phyloP scores from a whole-genome alignment of 164 flowering plant genomes.

The Umbellularia californica region DNA sequence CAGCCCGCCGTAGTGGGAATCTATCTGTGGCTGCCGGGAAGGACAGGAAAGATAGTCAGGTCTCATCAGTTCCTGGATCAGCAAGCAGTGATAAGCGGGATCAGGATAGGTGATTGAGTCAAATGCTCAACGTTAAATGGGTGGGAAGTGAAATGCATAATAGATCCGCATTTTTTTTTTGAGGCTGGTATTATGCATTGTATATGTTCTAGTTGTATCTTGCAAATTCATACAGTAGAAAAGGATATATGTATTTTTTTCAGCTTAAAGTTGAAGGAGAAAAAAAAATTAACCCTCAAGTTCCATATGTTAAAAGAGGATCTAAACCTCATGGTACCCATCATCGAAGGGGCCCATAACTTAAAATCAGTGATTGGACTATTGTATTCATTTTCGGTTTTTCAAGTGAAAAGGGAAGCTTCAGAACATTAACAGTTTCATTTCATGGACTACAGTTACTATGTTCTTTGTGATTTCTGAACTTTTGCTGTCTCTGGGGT shows the following conservation, averaged over 20 bases:
- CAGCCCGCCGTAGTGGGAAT: slow-evolving; percentile 34
- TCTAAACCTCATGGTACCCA: neutral
- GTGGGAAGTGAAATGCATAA: neutral
- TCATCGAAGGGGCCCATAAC: neutral
- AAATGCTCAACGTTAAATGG: neutral
- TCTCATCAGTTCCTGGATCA: slow-evolving; percentile 21
- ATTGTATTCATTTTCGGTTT: no score
- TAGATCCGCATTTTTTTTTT: neutral
- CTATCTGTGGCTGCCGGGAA: slow-evolving; percentile 22
- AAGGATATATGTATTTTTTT: neutral
- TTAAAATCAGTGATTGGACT: no score
- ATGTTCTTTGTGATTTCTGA: no score
- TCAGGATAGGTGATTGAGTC: slow-evolving; percentile 15
- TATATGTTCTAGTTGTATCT: neutral
- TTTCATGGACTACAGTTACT: no score
- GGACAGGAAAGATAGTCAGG: slow-evolving; percentile 37
- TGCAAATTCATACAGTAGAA: neutral
- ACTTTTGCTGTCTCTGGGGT: no score
- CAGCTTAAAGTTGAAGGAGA: neutral
- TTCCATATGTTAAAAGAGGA: no score
- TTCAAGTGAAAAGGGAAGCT: no score
- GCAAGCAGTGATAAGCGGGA: slow-evolving; percentile 28
- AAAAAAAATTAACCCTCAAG: neutral
- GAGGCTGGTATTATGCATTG: neutral
- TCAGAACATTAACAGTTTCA: no score